Conservation (phyloP, 2,329 filamentous ascomycete genomes). For the Ramichloridium luteum region DNA sequence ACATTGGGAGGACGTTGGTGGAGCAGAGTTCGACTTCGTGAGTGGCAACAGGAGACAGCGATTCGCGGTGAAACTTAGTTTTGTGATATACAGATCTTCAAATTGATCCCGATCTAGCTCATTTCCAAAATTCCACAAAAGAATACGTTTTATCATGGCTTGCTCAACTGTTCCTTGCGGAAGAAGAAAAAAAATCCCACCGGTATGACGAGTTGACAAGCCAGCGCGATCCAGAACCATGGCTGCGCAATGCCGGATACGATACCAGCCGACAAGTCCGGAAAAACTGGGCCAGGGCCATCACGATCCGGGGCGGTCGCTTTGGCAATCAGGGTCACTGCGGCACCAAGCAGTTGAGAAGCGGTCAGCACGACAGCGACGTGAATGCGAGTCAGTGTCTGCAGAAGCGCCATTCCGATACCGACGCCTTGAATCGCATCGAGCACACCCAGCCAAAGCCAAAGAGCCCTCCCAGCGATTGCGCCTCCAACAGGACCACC, state of each 20-base stretch:
- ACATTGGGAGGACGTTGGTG: too few relatives aligned
- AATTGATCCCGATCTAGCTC: too few relatives aligned
- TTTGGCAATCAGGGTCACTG: constrained; percentile 47
- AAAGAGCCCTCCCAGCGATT: constrained; percentile 41
- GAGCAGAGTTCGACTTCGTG: too few relatives aligned
- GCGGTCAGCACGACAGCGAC: constrained; percentile 48
- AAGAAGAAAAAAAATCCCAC: constrained; percentile 11
- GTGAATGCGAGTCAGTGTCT: constrained; percentile 48
- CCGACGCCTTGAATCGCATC: constrained; percentile 52
- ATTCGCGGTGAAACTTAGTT: too few relatives aligned
- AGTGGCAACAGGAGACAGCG: too few relatives aligned
- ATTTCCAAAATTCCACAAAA: too few relatives aligned
- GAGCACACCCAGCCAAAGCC: constrained; percentile 53
- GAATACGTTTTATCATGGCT: too few relatives aligned
- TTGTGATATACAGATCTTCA: too few relatives aligned
- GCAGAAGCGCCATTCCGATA: constrained; percentile 52
- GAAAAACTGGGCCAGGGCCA: constrained; percentile 49
- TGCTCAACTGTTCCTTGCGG: constrained; percentile 11
- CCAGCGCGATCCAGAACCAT: constrained; percentile 10
- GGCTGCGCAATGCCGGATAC: constrained; percentile 13
- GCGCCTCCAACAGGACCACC: constrained; percentile 20
- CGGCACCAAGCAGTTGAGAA: constrained; percentile 48
- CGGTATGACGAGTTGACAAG: constrained; percentile 7
- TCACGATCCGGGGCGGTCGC: constrained; percentile 46
- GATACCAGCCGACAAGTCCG: constrained; percentile 42